Conservation (phyloP, 345 rosid genomes). For the Erysimum cheiranthoides region DNA sequence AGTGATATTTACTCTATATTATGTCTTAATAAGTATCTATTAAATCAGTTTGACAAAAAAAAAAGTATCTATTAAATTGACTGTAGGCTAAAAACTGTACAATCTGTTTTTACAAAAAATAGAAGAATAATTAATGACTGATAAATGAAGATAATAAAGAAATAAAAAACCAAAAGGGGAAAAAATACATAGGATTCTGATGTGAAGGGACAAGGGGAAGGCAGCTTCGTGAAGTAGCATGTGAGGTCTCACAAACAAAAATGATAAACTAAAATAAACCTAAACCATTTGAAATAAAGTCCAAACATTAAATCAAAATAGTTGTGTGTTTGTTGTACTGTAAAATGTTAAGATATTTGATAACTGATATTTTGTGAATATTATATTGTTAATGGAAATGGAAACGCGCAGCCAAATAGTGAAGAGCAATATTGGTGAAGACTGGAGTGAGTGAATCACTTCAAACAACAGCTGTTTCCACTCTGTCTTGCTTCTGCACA, state of each 20-base stretch:
- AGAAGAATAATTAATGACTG: background rate
- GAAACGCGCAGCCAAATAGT: conserved; percentile 49
- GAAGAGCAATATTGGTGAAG: too few species aligned
- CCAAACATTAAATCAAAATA: background rate
- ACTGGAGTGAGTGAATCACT: conserved; percentile 41
- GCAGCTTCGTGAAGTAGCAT: conserved; percentile 49
- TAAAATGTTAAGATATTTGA: background rate
- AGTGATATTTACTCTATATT: background rate
- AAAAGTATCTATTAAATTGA: conserved; percentile 1
- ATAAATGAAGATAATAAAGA: background rate
- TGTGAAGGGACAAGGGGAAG: conserved; percentile 32
- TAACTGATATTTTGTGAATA: background rate
- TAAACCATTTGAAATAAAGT: background rate
- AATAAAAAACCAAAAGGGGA: conserved; percentile 9
- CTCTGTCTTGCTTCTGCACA: conserved; percentile 36
- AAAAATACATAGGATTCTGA: conserved; percentile 46
- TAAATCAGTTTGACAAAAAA: too few species aligned
- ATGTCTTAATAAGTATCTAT: background rate
- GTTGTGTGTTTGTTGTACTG: background rate
- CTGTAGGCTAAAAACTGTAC: background rate
- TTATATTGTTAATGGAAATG: conserved; percentile 16
- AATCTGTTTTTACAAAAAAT: background rate
- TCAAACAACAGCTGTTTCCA: conserved; percentile 44
- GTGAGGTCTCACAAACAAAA: conserved; percentile 41
- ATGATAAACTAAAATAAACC: conserved; percentile 21